Base-by-base conservation (phyloP, 805 yeast genomes). In the Candida sonorensis region DNA sequence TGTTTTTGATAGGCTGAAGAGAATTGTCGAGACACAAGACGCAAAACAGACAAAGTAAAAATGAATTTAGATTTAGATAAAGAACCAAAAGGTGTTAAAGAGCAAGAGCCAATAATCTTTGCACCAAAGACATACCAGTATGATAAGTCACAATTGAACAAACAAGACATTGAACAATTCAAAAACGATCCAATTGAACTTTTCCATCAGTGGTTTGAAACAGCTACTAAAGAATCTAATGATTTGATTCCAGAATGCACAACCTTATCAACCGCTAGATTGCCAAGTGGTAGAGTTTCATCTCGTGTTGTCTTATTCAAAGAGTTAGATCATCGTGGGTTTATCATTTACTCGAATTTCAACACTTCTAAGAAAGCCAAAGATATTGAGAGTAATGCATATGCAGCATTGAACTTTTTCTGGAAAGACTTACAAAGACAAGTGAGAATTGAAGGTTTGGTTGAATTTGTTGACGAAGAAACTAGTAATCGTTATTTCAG, bases 361-460 rank as follows among this genome's bases (percentile, higher is more conserved):
- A 85, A 69, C 20, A 69, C 80, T 8, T 82, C 94, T 22, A 87
- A 84, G 58, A 92, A 92, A 59, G 75, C 81, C 13, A 50, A 62
- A 29, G 97, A 88, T 55, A 64, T 78, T 38, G 60, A 60, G 23
- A 61, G 80, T 23, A 92, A 92, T 57, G 81, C 83, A 41, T 69
- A 73, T 49, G 97, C 88, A 1, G 76, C 95, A 1, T 63, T 92
- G 42, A 80, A 81, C 10, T 92, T 90, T 55, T 92, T 87, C 62
- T 92, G 97, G 98, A 83, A 82, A 36, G 77, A 76, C 42, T 56
- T 81, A 24, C 96, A 92, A 62, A 76, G 97, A 44, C 97, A 87
- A 59, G 94, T 92, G 4, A 72, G 98, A 40, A 79, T 92, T 7
- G 97, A 92, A 57, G 98, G 98, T 20, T 43, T 62, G 8, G 77